Percentiles rank a stretch among this genome's conserved stretches.
These are phyloP conservation scores for Boletus edulis DNA, from an alignment of 768 basidiomycete genomes.

Conservation along the genomic window DNA sequence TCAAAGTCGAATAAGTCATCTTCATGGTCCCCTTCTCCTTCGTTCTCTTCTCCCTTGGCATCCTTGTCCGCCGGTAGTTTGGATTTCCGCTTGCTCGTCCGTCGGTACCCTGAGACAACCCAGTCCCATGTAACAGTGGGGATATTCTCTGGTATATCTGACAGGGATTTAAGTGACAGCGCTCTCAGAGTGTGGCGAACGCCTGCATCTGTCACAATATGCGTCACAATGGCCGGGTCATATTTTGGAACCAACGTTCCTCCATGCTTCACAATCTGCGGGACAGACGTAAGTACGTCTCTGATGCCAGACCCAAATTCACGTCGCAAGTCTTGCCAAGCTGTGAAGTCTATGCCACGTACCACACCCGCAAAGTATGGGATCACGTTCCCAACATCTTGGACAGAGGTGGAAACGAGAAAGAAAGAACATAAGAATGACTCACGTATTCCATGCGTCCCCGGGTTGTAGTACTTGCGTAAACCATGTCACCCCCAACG, in stretches of 20 bases:
- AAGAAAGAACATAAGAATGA: conserved; percentile 3
- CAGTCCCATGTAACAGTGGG: conserved; percentile 66
- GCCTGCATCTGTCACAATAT: conserved; percentile 56
- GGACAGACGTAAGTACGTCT: conserved; percentile 2
- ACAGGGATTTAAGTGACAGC: conserved; percentile 48
- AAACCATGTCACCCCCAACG: conserved; percentile 54
- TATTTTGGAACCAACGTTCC: conserved; percentile 59
- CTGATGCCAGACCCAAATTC: neutral
- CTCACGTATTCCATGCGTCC: conserved; percentile 62
- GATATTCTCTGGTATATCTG: conserved; percentile 62
- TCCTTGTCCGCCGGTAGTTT: conserved; percentile 1
- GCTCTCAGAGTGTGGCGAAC: conserved; percentile 30
- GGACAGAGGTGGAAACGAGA: neutral
- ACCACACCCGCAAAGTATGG: no score
- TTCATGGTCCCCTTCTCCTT: neutral
- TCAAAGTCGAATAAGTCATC: conserved; percentile 31
- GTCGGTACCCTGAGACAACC: conserved; percentile 44
- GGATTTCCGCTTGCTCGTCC: conserved; percentile 15
- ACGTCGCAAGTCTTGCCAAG: neutral
- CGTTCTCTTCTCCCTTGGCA: conserved; percentile 16
- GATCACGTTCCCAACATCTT: neutral
- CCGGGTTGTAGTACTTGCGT: conserved; percentile 49
- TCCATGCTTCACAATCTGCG: conserved; percentile 62
- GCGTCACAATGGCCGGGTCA: conserved; percentile 56
- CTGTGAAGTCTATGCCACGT: no score